phyloP scores from a whole-genome alignment of 345 rosid species.

The Heritiera littoralis region DNA sequence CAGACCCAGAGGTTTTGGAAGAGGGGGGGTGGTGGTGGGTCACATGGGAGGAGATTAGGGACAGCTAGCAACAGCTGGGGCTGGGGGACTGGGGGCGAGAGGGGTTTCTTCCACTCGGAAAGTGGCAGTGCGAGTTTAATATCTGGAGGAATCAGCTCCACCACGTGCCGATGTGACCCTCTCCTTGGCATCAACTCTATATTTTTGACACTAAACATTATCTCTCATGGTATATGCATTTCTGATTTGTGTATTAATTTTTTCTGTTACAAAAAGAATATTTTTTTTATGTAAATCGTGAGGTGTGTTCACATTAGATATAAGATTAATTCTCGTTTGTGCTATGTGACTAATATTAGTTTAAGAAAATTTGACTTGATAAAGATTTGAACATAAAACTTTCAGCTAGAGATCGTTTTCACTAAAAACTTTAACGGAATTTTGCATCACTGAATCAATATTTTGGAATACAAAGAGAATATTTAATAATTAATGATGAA shows the following conservation, averaged over 20 bases:
- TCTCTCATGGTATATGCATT: conserved; percentile 1
- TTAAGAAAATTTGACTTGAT: too few species aligned
- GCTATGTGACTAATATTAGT: too few species aligned
- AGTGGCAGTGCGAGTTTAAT: conserved; percentile 27
- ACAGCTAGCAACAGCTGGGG: conserved; percentile 72
- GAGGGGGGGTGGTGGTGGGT: conserved; percentile 26
- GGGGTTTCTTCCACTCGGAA: conserved; percentile 17
- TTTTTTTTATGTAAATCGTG: too few species aligned
- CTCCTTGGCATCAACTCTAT: conserved; percentile 15
- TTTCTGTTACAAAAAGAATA: too few species aligned
- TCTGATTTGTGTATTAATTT: background rate
- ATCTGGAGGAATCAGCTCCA: conserved; percentile 39
- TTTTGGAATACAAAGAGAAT: too few species aligned
- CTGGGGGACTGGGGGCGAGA: background rate
- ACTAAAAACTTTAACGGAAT: too few species aligned
- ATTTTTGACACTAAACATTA: background rate
- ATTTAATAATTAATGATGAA: too few species aligned
- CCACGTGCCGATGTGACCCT: conserved; percentile 59
- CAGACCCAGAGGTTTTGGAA: background rate
- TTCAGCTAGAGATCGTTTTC: too few species aligned
- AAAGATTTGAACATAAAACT: too few species aligned
- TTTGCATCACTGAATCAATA: too few species aligned
- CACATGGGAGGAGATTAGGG: conserved; percentile 47
- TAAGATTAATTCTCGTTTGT: too few species aligned
- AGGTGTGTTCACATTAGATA: too few species aligned